Evolutionary conservation across 805 yeast genomes (phyloP).

Genomic region (Teunomyces funiuensis): DNA sequence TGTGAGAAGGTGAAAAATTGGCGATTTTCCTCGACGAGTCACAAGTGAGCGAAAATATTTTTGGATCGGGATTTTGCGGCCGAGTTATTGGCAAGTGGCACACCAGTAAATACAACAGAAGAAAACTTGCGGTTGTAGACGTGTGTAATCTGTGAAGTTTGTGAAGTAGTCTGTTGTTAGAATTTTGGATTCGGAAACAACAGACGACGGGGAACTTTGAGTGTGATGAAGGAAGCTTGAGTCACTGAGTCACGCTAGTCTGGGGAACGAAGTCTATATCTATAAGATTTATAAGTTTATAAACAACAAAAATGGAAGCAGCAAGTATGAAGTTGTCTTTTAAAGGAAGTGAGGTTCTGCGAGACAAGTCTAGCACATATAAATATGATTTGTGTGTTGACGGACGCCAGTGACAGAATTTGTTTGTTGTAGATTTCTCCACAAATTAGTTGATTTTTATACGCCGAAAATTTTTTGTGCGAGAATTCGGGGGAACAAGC

Average conservation of each 20-base stretch:
- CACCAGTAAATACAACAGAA: conserved; percentile 12
- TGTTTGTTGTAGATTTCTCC: conserved; percentile 3
- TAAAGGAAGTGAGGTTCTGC: background rate
- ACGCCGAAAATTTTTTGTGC: background rate
- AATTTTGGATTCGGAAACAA: too few species aligned
- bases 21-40: conserved; percentile 4
- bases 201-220: too few species aligned
- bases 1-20: conserved; percentile 4
- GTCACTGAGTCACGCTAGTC: conserved; percentile 9
- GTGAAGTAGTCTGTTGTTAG: conserved; percentile 54
- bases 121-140: conserved; percentile 58
- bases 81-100: background rate
- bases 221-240: conserved; percentile 42
- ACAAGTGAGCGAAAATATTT: conserved; percentile 4
- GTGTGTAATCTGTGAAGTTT: conserved; percentile 64
- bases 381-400: background rate
- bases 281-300: conserved; percentile 5
- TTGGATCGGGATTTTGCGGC: conserved; percentile 2
- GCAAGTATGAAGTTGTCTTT: background rate
- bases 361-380: background rate
- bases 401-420: background rate
- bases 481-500: background rate
- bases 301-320: background rate
- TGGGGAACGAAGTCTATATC: conserved; percentile 5
- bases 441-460: conserved; percentile 5